These are phyloP conservation scores for Zymoseptoria crescenta DNA, from an alignment of 2,329 filamentous ascomycete species.

Conservation along the genomic window DNA sequence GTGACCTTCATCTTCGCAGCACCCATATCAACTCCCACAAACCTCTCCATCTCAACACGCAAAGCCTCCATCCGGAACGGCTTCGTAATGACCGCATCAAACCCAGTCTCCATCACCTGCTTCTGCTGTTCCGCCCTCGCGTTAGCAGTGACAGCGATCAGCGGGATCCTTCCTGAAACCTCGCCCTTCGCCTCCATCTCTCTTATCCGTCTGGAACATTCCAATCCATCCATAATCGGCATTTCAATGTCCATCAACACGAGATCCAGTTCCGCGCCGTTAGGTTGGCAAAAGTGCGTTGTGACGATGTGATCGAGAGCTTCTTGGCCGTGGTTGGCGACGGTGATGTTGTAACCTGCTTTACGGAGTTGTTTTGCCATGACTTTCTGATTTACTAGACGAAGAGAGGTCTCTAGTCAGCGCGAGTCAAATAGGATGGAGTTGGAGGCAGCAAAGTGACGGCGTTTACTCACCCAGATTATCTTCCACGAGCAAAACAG, in stretches of 20 bases:
- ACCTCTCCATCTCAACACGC: conserved; percentile 37
- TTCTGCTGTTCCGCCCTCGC: conserved; percentile 47
- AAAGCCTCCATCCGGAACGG: conserved; percentile 35
- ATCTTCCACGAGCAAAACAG: conserved; percentile 27
- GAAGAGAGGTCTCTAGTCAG: not conserved
- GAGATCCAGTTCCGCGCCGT: conserved; percentile 10
- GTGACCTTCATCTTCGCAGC: not conserved
- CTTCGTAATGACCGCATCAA: conserved; percentile 48
- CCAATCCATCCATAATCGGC: conserved; percentile 26
- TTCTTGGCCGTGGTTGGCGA: conserved; percentile 24
- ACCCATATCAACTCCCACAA: not conserved
- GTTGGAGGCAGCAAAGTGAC: conserved; percentile 41
- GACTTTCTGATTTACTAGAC: conserved; percentile 23
- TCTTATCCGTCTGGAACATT: conserved; percentile 21
- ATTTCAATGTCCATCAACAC: conserved; percentile 29
- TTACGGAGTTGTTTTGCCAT: conserved; percentile 16
- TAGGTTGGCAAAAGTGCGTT: conserved; percentile 7
- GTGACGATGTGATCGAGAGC: conserved; percentile 20
- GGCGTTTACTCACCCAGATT: conserved; percentile 46
- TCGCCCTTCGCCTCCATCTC: conserved; percentile 30
- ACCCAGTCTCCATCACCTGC: conserved; percentile 62
- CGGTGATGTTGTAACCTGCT: conserved; percentile 17
- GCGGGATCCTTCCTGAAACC: conserved; percentile 56
- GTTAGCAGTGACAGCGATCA: conserved; percentile 72
- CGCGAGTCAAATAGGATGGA: conserved; percentile 32